Base-by-base conservation (phyloP, 768 basidiomycete genomes). In the Leccinum pellstonianum region DNA sequence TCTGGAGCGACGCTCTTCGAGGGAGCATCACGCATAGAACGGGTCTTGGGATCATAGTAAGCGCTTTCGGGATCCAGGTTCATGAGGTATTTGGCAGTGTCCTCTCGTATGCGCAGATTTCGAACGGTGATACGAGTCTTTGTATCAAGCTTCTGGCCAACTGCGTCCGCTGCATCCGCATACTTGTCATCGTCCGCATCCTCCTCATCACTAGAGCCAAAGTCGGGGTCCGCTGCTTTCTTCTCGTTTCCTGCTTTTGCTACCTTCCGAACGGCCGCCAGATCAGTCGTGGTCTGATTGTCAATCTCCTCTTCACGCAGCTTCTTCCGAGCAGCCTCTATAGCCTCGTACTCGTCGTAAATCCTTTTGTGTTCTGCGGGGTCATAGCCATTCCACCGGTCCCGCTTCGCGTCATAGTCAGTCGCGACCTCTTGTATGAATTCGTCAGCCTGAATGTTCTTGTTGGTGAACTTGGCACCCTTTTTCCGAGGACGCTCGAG, bases 11-110 rank as follows among this genome's bases (percentile, higher is more conserved):
- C 78, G 65, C 86, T 83, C 71, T 84, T 85, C 14, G 87, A 61
- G 0, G 96, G 97, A 46, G 96, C 95, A 69, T 99, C 97, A 76
- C 97, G 90, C 97, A 99, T 99, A 7, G 96, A 98, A 69, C 97
- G 88, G 12, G 97, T 98, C 79, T 99, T 99, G 51, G 97, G 97
- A 70, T 99, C 97, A 71, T 99, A 99, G 78, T 98, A 98, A 9
- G 97, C 97, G 67, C 91, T 94, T 0, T 93, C 88, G 1, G 90
- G 90, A 74, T 98, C 95, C 73, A 99, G 74, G 72, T 98, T 99
- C 74, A 96, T 91, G 70, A 99, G 83, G 72, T 99, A 99, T 73
- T 99, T 99, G 10, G 97, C 97, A 1, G 96, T 98, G 73, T 99
- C 97, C 77, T 99, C 97, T 70, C 97, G 89, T 66, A 99, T 98